Evolutionary conservation across 2,329 filamentous ascomycete species (phyloP).

Genomic region (Aspergillus eucalypticola): DNA sequence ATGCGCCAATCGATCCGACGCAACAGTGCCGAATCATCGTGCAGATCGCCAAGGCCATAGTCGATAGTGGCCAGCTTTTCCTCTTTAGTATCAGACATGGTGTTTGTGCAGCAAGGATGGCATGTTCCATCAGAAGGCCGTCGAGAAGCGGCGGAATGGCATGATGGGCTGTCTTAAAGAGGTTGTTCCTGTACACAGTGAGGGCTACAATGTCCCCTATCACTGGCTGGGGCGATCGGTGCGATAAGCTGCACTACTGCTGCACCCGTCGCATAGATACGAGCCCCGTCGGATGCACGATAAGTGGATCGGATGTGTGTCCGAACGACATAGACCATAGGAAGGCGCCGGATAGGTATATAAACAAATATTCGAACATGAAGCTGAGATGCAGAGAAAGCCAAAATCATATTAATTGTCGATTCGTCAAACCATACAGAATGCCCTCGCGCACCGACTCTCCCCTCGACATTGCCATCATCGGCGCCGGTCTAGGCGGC

Average conservation of each 20-base stretch:
- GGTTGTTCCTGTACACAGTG: neutral
- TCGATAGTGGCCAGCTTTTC: constrained; percentile 16
- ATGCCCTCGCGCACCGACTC: constrained; percentile 27
- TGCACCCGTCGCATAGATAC: constrained; percentile 32
- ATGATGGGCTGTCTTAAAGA: constrained; percentile 3
- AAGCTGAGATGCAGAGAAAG: too few species aligned
- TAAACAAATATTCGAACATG: neutral
- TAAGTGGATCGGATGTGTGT: neutral
- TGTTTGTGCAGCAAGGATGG: neutral
- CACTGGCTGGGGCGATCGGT: neutral
- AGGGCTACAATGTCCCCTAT: neutral
- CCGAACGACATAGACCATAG: neutral
- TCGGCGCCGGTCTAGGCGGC: constrained; percentile 29
- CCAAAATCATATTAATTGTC: neutral
- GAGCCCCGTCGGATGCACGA: constrained; percentile 8
- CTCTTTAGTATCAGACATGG: neutral
- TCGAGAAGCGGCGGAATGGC: neutral
- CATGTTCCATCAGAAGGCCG: neutral
- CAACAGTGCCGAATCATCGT: constrained; percentile 48
- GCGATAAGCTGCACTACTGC: neutral
- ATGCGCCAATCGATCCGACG: constrained; percentile 61
- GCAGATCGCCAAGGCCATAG: constrained; percentile 34
- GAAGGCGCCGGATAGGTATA: neutral
- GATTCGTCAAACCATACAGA: neutral
- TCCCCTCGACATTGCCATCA: constrained; percentile 26